phyloP scores from a whole-genome alignment of 179 eudicot species.

The Sideroxylon spinosum region DNA sequence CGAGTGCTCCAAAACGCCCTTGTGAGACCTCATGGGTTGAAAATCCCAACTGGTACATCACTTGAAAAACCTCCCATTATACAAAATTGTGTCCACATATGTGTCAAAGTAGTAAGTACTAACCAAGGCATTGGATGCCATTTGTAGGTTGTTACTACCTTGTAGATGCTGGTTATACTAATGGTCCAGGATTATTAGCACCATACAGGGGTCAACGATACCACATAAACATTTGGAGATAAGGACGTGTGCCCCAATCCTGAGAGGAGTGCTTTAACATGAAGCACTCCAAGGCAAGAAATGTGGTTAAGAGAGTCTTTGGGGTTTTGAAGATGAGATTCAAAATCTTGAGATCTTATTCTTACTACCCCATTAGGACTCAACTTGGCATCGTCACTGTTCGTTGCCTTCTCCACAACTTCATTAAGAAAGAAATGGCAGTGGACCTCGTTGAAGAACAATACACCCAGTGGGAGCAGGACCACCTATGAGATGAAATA shows the following conservation, averaged over 20 bases:
- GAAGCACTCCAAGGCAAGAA: not conserved
- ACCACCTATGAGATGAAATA: not conserved
- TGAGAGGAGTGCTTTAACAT: not conserved
- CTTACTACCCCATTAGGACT: too few relatives aligned
- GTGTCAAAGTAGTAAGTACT: too few relatives aligned
- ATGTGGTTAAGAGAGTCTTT: not conserved
- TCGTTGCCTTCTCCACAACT: not conserved
- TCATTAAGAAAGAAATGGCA: not conserved
- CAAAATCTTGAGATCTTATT: too few relatives aligned
- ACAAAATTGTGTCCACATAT: too few relatives aligned
- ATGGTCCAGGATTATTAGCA: not conserved
- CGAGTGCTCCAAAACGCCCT: not conserved
- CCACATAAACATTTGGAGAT: not conserved
- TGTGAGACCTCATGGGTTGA: not conserved
- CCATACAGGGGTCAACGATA: not conserved
- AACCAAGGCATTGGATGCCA: not conserved
- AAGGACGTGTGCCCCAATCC: not conserved
- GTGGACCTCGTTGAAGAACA: not conserved
- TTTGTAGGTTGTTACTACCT: not conserved
- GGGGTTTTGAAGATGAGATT: not conserved
- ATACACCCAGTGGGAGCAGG: not conserved
- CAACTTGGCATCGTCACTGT: not conserved
- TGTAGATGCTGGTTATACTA: not conserved
- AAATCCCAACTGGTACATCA: not conserved
- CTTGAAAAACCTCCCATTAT: not conserved